Base-by-base conservation (phyloP, 1,139 yeast species). In the Scheffersomyces lignicola region DNA sequence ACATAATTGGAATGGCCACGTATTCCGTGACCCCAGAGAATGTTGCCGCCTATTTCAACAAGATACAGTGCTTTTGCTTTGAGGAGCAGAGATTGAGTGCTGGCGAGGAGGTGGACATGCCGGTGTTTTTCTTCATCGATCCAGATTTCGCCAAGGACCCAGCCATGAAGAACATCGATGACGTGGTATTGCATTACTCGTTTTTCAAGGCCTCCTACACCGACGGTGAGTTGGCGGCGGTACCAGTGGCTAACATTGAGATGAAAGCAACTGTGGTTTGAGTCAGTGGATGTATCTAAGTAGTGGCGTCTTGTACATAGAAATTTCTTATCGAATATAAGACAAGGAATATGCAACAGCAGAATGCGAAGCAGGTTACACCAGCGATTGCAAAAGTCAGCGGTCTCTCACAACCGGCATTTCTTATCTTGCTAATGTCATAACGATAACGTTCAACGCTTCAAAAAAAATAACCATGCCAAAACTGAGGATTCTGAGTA, bases 71-170 rank as follows among this genome's bases (percentile, higher is more conserved):
- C 60, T 92, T 92, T 65, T 92, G 99, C 57, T 92, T 94, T 56
- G 99, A 92, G 63, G 98, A 92, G 57, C 99, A 92, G 61, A 76
- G 88, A 58, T 69, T 92, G 45, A 76, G 83, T 38, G 96, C 97
- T 1, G 97, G 97, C 5, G 99, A 94, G 64, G 97, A 92, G 58
- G 96, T 94, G 11, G 99, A 94, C 55, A 92, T 94, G 98, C 99
- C 99, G 0, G 90, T 92, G 12, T 94, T 94, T 65, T 94, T 94
- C 75, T 94, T 94, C 60, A 86, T 94, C 37, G 99, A 94, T 56
- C 99, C 99, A 0, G 98, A 94, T 47, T 92, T 87, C 61, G 95
- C 95, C 31, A 83, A 83, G 43, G 99, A 94, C 56, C 97, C 98
- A 7, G 74, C 80, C 29, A 87, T 92, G 94, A 78, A 94, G 58